Evolutionary conservation across 495 filamentous ascomycete species (phyloP).

Genomic region (Xylona heveae): DNA sequence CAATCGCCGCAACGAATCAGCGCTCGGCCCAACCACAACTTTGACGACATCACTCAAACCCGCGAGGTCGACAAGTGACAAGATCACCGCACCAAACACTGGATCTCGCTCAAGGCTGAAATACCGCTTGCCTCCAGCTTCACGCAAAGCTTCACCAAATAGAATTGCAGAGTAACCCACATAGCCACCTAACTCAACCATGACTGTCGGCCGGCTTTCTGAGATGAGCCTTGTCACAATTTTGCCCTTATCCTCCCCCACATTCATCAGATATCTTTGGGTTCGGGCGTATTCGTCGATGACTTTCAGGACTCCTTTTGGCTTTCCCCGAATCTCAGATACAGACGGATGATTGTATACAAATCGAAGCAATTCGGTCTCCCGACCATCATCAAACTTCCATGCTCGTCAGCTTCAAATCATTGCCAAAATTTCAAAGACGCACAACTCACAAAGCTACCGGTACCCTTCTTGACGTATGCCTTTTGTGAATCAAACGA

Average conservation of each 20-base stretch:
- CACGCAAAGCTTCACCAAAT: constrained; percentile 27
- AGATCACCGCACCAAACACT: constrained; percentile 41
- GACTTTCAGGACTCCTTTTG: constrained; percentile 35
- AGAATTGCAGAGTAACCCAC: constrained; percentile 60
- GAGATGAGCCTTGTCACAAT: constrained; percentile 43
- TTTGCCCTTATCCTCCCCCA: constrained; percentile 50
- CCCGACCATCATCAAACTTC: constrained; percentile 47
- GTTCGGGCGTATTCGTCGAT: constrained; percentile 53
- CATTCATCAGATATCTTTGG: constrained; percentile 55
- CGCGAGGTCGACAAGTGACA: constrained; percentile 40
- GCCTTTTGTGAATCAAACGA: constrained; percentile 3
- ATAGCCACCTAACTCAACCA: constrained; percentile 70
- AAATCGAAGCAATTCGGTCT: constrained; percentile 48
- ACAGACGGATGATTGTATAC: constrained; percentile 36
- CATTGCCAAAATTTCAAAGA: too few species aligned
- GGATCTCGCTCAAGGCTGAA: constrained; percentile 47
- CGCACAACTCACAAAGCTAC: constrained; percentile 3
- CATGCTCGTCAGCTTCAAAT: constrained; percentile 1
- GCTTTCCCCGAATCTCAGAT: constrained; percentile 38
- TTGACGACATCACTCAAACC: constrained; percentile 43
- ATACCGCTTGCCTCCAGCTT: constrained; percentile 36
- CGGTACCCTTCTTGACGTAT: constrained; percentile 1
- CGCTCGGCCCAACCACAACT: constrained; percentile 43
- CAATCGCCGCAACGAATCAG: constrained; percentile 33
- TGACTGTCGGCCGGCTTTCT: constrained; percentile 35